These are phyloP conservation scores for Colletotrichum magnum DNA, from an alignment of 2,329 filamentous ascomycete species.

Conservation along the genomic window DNA sequence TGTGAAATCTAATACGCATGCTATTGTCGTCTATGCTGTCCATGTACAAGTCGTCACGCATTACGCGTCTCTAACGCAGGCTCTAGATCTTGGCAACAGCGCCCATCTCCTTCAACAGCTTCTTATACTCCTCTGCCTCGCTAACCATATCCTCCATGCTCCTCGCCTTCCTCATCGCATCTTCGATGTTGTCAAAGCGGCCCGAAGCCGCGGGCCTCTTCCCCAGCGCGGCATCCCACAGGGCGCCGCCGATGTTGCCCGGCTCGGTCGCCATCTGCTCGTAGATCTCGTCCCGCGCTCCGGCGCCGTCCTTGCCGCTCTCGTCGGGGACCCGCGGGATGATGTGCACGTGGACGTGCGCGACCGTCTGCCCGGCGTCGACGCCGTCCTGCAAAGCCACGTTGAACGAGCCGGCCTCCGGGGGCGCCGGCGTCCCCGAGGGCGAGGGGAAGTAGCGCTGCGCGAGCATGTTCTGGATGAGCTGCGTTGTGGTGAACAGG, in stretches of 20 bases:
- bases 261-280: conserved; percentile 85
- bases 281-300: conserved; percentile 82
- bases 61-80: not conserved
- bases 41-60: too few relatives aligned
- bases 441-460: conserved; percentile 63
- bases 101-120: conserved; percentile 61
- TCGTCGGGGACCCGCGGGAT: conserved; percentile 79
- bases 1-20: too few relatives aligned
- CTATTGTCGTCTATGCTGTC: not conserved
- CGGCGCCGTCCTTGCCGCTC: conserved; percentile 55
- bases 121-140: conserved; percentile 79
- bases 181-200: conserved; percentile 78
- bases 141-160: conserved; percentile 81
- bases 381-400: conserved; percentile 94
- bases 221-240: conserved; percentile 66
- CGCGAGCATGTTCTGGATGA: conserved; percentile 82
- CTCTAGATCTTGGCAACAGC: conserved; percentile 19
- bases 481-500: conserved; percentile 89
- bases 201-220: conserved; percentile 65
- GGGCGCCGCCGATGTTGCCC: conserved; percentile 82
- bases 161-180: conserved; percentile 77
- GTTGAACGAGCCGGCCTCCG: conserved; percentile 82
- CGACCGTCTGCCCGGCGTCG: conserved; percentile 92
- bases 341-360: conserved; percentile 93
- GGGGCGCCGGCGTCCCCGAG: conserved; percentile 61